phyloP scores from a whole-genome alignment of 177 flowering plant genomes.

The Tripterygium wilfordii region DNA sequence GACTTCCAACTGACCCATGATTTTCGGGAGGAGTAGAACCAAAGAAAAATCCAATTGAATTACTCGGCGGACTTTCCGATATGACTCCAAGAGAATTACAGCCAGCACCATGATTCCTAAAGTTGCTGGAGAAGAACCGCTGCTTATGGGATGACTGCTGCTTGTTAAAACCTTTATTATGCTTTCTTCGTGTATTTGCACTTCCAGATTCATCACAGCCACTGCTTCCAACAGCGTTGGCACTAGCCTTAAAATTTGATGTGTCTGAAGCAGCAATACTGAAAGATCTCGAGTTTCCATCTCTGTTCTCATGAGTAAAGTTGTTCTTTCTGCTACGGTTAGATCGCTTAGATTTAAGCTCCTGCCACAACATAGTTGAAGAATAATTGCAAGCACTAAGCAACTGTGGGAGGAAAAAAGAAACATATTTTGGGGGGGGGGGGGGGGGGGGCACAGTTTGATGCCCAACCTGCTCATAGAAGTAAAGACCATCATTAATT shows the following conservation, averaged over 20 bases:
- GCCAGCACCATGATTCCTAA: constrained; percentile 52
- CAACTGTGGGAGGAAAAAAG: too few species aligned
- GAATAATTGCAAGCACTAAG: too few species aligned
- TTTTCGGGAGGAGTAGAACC: constrained; percentile 90
- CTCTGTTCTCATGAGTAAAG: constrained; percentile 30
- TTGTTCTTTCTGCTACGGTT: constrained; percentile 31
- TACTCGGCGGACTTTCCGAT: constrained; percentile 94
- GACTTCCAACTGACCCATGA: constrained; percentile 54
- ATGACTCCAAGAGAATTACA: constrained; percentile 48
- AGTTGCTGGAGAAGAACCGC: constrained; percentile 70
- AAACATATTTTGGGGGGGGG: too few species aligned
- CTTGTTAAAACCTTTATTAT: constrained; percentile 49
- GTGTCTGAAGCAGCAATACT: constrained; percentile 21
- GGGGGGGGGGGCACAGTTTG: background rate
- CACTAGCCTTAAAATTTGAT: constrained; percentile 28
- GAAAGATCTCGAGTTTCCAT: constrained; percentile 38
- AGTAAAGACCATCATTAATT: constrained; percentile 87
- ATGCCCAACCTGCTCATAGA: constrained; percentile 76
- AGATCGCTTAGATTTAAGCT: constrained; percentile 48
- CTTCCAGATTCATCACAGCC: constrained; percentile 41
- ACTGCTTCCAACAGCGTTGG: constrained; percentile 24
- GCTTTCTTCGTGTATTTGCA: constrained; percentile 50
- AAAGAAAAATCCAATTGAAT: constrained; percentile 90
- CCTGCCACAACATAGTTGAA: constrained; percentile 56
- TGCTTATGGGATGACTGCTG: constrained; percentile 55